Base-by-base conservation (phyloP, 108 stramenopile species). In the Cyclotella sp. region DNA sequence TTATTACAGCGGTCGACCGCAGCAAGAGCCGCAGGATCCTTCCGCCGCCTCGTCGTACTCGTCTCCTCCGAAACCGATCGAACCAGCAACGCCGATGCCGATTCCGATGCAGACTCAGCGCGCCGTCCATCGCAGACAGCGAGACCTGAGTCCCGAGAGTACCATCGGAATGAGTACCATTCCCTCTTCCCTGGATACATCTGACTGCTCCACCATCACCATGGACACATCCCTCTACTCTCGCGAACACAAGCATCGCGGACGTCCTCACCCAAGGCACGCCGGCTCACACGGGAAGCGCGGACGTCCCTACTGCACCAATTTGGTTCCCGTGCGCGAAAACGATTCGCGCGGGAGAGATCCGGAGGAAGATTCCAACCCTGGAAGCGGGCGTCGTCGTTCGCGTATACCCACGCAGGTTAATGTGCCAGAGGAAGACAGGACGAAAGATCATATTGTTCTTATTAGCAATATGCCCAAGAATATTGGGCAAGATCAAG, bases 111-210 rank as follows among this genome's bases (percentile, higher is more conserved):
- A 30, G 30, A 61, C 29, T 22, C 21, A 5, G 4, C 21, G 55
- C 24, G 3, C 55, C 21, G 34, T 2, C 34, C 2, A 34, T 34
- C 34, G 34, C 34, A 34, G 6, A 34, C 34, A 39, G 29, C 15
- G 60, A 61, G 34, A 21, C 34, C 30, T 16, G 7, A 61, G 60
- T 61, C 30, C 60, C 34, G 60, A 61, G 14, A 61, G 60, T 12
- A 61, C 60, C 13, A 61, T 61, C 14, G 60, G 60, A 7, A 61
- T 61, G 60, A 61, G 60, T 34, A 61, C 60, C 14, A 61, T 61
- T 12, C 60, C 60, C 12, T 57, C 55, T 16, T 30, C 60, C 34
- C 2, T 34, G 15, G 30, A 39, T 39, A n/a, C 60, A 61, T 61
- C 60, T 0, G 34, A 29, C 7, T 61, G 60, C n/a, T 61, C 60